Base-by-base conservation (phyloP, 257 asterid species). In the Ophiorrhiza pumila region DNA sequence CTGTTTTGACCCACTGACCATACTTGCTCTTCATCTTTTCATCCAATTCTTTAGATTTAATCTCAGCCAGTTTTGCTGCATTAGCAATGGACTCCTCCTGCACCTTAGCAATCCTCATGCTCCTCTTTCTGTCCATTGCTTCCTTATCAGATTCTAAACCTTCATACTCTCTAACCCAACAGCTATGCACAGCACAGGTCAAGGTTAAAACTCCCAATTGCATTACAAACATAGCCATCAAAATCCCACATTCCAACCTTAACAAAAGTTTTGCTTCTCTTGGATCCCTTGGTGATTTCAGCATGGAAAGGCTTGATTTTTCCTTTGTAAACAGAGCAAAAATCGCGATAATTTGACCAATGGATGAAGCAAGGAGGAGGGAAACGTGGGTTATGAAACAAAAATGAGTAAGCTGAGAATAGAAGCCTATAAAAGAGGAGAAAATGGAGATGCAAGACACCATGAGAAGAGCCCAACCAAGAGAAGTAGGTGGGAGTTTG, bases 191-290 rank as follows among this genome's bases (percentile, higher is more conserved):
- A 11, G 78, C 88, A 68, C 90, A 92, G 3, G 87, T 73, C 80
- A 92, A 31, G 2, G 82, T 18, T 62, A 87, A 29, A 41, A 84
- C 88, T 46, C 86, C 89, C 66, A 92, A 23, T 34, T 92, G 94
- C 92, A 87, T 69, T 71, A 85, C 87, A 65, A 92, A 81, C 96
- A 92, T 90, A 1, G 88, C 90, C 92, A 90, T 80, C 81, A 90
- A 49, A 50, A 81, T 74, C 85, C 92, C 96, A 74, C 98, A 92
- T 84, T 92, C 98, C 83, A 87, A 5, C 68, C 98, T 85, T 65
- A 82, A 89, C 79, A 92, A 43, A 37, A 90, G 63, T 82, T 85
- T 88, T 5, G 96, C 87, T 41, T 92, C 98, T 49, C 83, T 73
- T 0, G 91, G 90, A 27, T 88, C 96, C 79, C 92, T 81, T 0